Evolutionary conservation across 2,329 filamentous ascomycete genomes (phyloP).

Genomic region (Rasamsonia emersonii): DNA sequence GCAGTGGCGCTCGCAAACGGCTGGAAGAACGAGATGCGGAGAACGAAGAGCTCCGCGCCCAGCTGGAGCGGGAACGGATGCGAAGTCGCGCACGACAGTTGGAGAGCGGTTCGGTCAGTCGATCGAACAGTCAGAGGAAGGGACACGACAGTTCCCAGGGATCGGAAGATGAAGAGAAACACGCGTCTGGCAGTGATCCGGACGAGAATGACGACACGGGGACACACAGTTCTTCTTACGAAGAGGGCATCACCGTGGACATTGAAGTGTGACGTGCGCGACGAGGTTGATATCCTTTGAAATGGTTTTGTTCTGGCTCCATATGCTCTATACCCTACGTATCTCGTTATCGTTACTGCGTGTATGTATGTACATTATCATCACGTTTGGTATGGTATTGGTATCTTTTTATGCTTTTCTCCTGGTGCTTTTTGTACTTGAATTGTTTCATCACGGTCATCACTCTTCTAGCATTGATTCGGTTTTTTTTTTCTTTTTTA

Average conservation of each 20-base stretch:
- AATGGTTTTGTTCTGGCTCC: slow-evolving; percentile 1
- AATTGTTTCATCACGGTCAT: neutral
- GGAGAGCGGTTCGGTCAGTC: neutral
- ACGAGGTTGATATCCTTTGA: neutral
- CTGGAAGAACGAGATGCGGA: slow-evolving; percentile 67
- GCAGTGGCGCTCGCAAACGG: slow-evolving; percentile 71
- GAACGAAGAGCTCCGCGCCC: slow-evolving; percentile 60
- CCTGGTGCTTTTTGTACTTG: neutral
- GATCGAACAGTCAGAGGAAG: slow-evolving; percentile 3
- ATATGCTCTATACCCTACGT: too few relatives aligned
- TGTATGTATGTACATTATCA: too few relatives aligned
- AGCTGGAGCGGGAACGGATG: slow-evolving; percentile 52
- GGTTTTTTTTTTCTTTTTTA: too few relatives aligned
- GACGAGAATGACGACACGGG: slow-evolving; percentile 17
- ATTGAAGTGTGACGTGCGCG: slow-evolving; percentile 29
- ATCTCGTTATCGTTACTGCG: too few relatives aligned
- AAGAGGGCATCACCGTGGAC: slow-evolving; percentile 28
- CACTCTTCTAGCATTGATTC: too few relatives aligned
- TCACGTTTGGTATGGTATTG: too few relatives aligned
- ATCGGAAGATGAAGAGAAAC: slow-evolving; percentile 8
- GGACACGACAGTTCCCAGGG: slow-evolving; percentile 3
- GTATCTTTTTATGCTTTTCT: neutral
- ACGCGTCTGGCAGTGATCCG: slow-evolving; percentile 7
- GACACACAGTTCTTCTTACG: slow-evolving; percentile 27
- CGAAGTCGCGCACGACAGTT: slow-evolving; percentile 16